Base-by-base conservation (phyloP, 768 basidiomycete species). In the Pleurotus sapidus region DNA sequence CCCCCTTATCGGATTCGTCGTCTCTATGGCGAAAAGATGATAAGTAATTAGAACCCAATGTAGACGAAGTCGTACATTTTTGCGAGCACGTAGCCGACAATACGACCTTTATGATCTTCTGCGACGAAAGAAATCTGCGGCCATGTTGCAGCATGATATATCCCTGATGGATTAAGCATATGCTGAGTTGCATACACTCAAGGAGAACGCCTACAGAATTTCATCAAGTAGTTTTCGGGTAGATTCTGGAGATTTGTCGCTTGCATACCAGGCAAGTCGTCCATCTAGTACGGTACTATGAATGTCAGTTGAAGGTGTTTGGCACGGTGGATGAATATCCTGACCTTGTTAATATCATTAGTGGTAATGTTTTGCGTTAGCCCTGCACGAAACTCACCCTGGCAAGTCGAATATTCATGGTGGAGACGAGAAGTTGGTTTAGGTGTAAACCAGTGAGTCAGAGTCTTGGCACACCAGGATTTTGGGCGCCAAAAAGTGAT, bases 41-140 rank as follows among this genome's bases (percentile, higher is more conserved):
- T 24, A 39, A n/a, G 54, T 39, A 24, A 59, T 18, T 17, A 27
- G 56, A 18, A 42, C n/a, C 25, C 23, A 1, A 34, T 24, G 46
- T 8, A 56, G 4, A 18, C 18, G 30, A 39, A 25, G 6, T 2
- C 83, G 46, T 60, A 96, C 95, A 97, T 96, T 72, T 95, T 95
- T 2, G 91, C 93, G n/a, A 98, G 75, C 37, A 96, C 95, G 69
- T 98, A 98, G 27, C 95, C 95, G 1, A 98, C 93, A 56, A 98
- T 88, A 56, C 90, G 79, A 1, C 94, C 94, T 65, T 91, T 87
- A 64, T 85, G 81, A 63, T 95, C 93, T 65, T 94, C 93, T 0
- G 95, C 95, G 5, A 98, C 93, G 64, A 90, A 96, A 6, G 93
- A 95, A 17, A 97, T 80, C 59, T 93, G 87, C 0, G 95, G 94